Conservation (phyloP, 192 early-diverging fungal species). For the Glomus cerebriforme region DNA sequence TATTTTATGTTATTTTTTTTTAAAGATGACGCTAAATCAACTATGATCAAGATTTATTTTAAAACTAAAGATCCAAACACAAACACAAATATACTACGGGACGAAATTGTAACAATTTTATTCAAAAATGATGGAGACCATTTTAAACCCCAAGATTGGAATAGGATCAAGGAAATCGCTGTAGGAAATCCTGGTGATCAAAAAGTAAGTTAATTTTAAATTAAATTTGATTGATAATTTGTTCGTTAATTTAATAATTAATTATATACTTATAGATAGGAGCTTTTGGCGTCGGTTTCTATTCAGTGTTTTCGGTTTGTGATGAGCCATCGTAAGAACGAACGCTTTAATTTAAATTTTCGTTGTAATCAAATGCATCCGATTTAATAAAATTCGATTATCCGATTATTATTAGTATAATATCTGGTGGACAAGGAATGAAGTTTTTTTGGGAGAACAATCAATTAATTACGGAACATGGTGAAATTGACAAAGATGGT, state of each 20-base stretch:
- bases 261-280: constrained; percentile 51
- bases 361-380: background rate
- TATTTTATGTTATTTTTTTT: background rate
- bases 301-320: constrained; percentile 84
- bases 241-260: background rate
- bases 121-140: constrained; percentile 86
- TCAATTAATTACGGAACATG: constrained; percentile 79
- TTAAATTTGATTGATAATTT: background rate
- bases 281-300: constrained; percentile 83
- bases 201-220: constrained; percentile 34
- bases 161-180: constrained; percentile 80
- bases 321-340: constrained; percentile 79
- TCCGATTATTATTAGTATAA: constrained; percentile 50
- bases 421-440: constrained; percentile 75
- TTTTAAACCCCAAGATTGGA: constrained; percentile 82
- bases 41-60: constrained; percentile 61
- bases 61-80: constrained; percentile 38
- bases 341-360: background rate
- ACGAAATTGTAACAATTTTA: constrained; percentile 39
- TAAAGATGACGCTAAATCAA: constrained; percentile 73
- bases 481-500: constrained; percentile 47
- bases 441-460: constrained; percentile 88
- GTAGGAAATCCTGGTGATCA: constrained; percentile 87
- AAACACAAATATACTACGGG: background rate
- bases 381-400: background rate